Percentiles rank a stretch among this genome's conserved stretches.
Conservation (phyloP, 768 basidiomycete genomes). For the Sporobolomyces roseus region DNA sequence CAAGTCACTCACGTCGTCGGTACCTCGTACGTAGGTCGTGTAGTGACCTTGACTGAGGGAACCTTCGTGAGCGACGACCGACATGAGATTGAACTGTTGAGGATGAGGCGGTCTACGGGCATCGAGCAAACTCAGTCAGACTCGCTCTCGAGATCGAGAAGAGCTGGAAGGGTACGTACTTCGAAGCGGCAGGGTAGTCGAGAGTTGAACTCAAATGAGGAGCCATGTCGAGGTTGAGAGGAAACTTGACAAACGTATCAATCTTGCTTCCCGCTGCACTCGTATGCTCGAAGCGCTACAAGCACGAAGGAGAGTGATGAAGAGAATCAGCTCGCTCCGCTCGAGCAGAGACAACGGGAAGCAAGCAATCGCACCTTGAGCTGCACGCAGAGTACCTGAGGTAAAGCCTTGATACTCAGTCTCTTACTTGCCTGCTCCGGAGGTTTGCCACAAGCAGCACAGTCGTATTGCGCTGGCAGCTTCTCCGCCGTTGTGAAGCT, state of each 20-base stretch:
- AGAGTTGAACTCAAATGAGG: conserved; percentile 57
- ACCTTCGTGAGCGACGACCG: conserved; percentile 91
- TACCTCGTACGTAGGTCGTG: conserved; percentile 75
- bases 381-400: conserved; percentile 86
- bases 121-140: not conserved
- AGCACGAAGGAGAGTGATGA: not conserved
- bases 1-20: conserved; percentile 65
- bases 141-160: not conserved
- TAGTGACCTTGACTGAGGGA: conserved; percentile 86
- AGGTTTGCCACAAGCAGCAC: conserved; percentile 71
- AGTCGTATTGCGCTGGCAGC: conserved; percentile 74
- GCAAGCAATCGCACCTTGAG: conserved; percentile 67
- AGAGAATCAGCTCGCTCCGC: not conserved
- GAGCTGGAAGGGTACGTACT: not conserved
- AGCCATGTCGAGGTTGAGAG: conserved; percentile 78
- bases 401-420: conserved; percentile 75
- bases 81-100: conserved; percentile 74
- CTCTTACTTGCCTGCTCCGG: conserved; percentile 75
- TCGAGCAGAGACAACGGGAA: not conserved
- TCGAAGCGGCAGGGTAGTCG: conserved; percentile 33
- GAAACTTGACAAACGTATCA: conserved; percentile 74
- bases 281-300: conserved; percentile 92
- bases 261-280: conserved; percentile 62
- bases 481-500: conserved; percentile 85
- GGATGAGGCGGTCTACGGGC: not conserved